These are phyloP conservation scores for Paracoccidioides brasiliensis DNA, from an alignment of 2,329 filamentous ascomycete species.

Conservation along the genomic window DNA sequence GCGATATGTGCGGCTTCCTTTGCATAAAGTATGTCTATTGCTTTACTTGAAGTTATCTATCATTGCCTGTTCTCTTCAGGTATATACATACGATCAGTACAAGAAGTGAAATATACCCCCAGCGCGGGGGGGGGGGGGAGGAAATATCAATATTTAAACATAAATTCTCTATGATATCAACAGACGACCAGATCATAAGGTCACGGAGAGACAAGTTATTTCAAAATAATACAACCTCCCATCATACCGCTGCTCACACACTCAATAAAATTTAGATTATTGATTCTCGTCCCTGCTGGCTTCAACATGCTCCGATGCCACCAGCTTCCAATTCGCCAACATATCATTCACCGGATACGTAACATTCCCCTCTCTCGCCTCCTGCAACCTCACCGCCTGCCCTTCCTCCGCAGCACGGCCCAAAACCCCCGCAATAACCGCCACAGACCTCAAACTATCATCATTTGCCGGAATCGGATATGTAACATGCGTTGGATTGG, in stretches of 20 bases:
- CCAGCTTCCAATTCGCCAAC: conserved; percentile 4
- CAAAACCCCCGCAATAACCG: conserved; percentile 72
- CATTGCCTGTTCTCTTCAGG: too few species aligned
- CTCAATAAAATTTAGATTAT: not conserved
- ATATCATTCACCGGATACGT: conserved; percentile 35
- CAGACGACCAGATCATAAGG: too few species aligned
- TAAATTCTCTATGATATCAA: not conserved
- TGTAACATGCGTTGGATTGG: conserved; percentile 83
- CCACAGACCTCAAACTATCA: conserved; percentile 74
- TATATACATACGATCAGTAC: too few species aligned
- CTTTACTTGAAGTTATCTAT: too few species aligned
- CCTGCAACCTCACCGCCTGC: conserved; percentile 50
- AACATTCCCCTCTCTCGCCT: conserved; percentile 49
- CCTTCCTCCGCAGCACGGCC: conserved; percentile 74
- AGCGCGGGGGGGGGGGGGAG: too few species aligned
- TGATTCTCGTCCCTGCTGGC: not conserved
- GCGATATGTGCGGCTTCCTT: too few species aligned
- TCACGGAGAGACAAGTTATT: not conserved
- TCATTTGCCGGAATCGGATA: conserved; percentile 96
- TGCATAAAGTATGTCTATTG: too few species aligned
- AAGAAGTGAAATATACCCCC: too few species aligned
- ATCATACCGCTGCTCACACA: not conserved
- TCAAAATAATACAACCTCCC: not conserved
- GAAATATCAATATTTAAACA: too few species aligned
- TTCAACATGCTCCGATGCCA: not conserved